Base-by-base conservation (phyloP, 345 rosid genomes). In the Isatis tinctoria region DNA sequence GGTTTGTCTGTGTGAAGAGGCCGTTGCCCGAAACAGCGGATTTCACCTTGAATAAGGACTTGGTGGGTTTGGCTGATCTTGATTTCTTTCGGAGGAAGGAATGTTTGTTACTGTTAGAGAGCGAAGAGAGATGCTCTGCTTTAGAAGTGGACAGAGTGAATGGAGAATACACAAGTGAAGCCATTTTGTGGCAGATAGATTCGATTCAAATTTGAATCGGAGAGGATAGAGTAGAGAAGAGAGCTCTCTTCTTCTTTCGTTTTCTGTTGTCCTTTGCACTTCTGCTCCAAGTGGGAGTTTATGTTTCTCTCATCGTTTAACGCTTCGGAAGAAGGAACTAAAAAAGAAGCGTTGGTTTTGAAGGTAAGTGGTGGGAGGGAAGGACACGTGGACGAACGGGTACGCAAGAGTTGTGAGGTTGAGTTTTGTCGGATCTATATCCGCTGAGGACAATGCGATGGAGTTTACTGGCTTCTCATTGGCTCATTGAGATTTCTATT, bases 1-100 rank as follows among this genome's bases (percentile, higher is more conserved):
- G 97, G 16, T 92, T 80, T 0, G 97, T 95, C 66, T 95, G 99
- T 8, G 99, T 95, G 87, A 95, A 95, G 30, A 95, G 91, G 20
- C 99, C 99, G 69, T 92, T 95, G 37, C 99, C 99, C 9, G 84
- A 70, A 4, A 81, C 88, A 2, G 86, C 77, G 20, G 96, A 91
- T 80, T 86, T 90, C 36, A 88, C 80, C 33, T 68, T 89, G 65
- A 80, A 20, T 63, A 82, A 45, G 18, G 88, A 81, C 68, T 82
- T 90, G 10, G 83, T 5, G 35, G 47, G 65, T 20, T 67, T 78
- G 16, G 77, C 2, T 69, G 68, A 59, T 45, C 45, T 74, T 62
- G 62, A 18, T 74, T 71, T 78, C 69, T 83, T 81, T 57, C 74
- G 97, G 85, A 82, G 87, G 88, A 75, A 91, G 83, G 85, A 80